A percentile compares a stretch with the other conserved stretches of the same genome.
Conservation (phyloP, 768 basidiomycete genomes). For the Boletus reticuloceps region DNA sequence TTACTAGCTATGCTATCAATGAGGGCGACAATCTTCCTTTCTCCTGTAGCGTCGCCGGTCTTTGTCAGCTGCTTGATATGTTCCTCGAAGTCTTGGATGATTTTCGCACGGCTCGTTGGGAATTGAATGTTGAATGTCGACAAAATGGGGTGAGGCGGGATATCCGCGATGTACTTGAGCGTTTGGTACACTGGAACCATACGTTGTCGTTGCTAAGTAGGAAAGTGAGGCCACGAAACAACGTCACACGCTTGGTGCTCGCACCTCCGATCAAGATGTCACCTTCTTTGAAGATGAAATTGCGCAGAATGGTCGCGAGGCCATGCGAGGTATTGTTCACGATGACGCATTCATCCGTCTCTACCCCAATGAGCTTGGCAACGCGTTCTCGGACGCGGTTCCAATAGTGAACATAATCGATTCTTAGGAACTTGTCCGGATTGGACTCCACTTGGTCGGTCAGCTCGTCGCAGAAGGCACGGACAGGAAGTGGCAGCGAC, state of each 20-base stretch:
- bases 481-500: constrained; percentile 52
- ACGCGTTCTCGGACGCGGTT: constrained; percentile 42
- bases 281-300: constrained; percentile 49
- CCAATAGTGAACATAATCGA: constrained; percentile 36
- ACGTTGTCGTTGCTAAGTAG: constrained; percentile 53
- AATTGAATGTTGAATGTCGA: constrained; percentile 51
- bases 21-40: constrained; percentile 57
- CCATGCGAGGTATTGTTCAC: constrained; percentile 31
- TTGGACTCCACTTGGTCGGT: constrained; percentile 46
- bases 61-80: constrained; percentile 33
- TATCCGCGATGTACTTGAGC: constrained; percentile 53
- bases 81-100: constrained; percentile 49
- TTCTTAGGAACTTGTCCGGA: constrained; percentile 54
- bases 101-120: constrained; percentile 53
- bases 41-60: constrained; percentile 16
- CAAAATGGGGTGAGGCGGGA: constrained; percentile 49
- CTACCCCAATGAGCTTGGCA: constrained; percentile 49
- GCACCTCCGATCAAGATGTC: constrained; percentile 59
- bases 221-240: not conserved
- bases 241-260: not conserved
- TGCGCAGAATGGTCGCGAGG: constrained; percentile 63
- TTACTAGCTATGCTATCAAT: constrained; percentile 65
- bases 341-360: constrained; percentile 57
- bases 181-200: constrained; percentile 52
- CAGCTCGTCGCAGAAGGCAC: constrained; percentile 41